These are phyloP conservation scores for Microbotryum lychnidis-dioicae DNA, from an alignment of 1,284 basidiomycete genomes.

Conservation along the genomic window DNA sequence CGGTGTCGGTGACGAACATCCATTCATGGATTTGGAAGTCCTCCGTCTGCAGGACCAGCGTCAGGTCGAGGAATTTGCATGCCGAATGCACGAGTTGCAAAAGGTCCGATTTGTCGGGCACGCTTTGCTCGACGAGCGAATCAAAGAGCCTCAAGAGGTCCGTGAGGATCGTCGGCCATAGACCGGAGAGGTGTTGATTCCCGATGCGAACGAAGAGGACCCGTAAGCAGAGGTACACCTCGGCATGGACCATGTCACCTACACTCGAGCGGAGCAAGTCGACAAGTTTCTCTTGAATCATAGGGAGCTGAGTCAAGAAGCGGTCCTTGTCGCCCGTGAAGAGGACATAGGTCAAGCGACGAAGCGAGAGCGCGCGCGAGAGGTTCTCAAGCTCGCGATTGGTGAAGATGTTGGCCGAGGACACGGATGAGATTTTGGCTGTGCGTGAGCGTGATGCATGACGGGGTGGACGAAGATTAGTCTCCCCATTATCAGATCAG, in stretches of 20 bases:
- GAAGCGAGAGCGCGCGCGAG: slow-evolving; percentile 75
- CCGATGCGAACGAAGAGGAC: slow-evolving; percentile 86
- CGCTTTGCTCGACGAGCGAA: slow-evolving; percentile 40
- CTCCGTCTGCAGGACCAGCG: slow-evolving; percentile 85
- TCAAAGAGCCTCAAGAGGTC: slow-evolving; percentile 72
- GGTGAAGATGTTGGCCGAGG: slow-evolving; percentile 92
- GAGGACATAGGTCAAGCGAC: slow-evolving; percentile 76
- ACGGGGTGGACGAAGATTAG: slow-evolving; percentile 8
- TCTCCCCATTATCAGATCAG: not conserved
- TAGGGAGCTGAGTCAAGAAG: slow-evolving; percentile 79
- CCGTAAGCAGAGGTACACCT: slow-evolving; percentile 88
- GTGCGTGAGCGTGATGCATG: slow-evolving; percentile 4
- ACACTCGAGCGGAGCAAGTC: slow-evolving; percentile 73
- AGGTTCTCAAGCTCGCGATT: slow-evolving; percentile 91
- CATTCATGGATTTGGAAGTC: slow-evolving; percentile 99
- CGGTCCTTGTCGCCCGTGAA: slow-evolving; percentile 81
- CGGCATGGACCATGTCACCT: slow-evolving; percentile 78
- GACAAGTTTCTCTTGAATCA: slow-evolving; percentile 92
- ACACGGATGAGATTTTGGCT: slow-evolving; percentile 74
- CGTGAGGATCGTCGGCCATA: slow-evolving; percentile 93
- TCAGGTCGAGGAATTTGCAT: slow-evolving; percentile 85
- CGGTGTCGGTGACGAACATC: slow-evolving; percentile 97
- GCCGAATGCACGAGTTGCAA: slow-evolving; percentile 74
- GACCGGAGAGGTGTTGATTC: slow-evolving; percentile 81
- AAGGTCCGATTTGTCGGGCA: slow-evolving; percentile 49